phyloP scores from a whole-genome alignment of 371 early-diverging fungal species.

The Amoeboaphelidium protococcarum region DNA sequence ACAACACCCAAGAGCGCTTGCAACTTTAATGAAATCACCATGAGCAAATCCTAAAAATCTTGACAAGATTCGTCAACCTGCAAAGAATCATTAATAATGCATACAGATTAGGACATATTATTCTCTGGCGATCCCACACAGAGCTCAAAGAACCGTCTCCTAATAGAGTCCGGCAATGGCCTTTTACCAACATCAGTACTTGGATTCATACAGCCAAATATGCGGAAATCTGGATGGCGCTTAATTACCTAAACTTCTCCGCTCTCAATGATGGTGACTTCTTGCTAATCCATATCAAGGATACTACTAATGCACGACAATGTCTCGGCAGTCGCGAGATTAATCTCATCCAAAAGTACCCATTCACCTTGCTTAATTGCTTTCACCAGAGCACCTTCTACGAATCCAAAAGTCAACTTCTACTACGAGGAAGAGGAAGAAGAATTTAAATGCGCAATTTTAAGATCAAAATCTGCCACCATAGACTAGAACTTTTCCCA shows the following conservation, averaged over 20 bases:
- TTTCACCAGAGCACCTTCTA: slow-evolving; percentile 75
- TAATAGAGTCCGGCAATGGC: slow-evolving; percentile 69
- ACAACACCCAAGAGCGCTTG: too few species aligned
- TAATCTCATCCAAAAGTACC: slow-evolving; percentile 98
- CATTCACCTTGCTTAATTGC: slow-evolving; percentile 82
- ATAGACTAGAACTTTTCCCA: slow-evolving; percentile 26
- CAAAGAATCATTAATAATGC: background rate
- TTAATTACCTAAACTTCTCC: slow-evolving; percentile 63
- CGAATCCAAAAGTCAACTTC: slow-evolving; percentile 68
- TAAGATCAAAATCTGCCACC: slow-evolving; percentile 32
- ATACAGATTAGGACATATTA: too few species aligned
- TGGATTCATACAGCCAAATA: slow-evolving; percentile 99
- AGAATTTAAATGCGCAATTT: slow-evolving; percentile 31
- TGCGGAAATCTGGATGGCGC: slow-evolving; percentile 80
- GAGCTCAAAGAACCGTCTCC: slow-evolving; percentile 77
- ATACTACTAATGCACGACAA: slow-evolving; percentile 70
- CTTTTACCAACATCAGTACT: slow-evolving; percentile 97
- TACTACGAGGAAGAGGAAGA: slow-evolving; percentile 11
- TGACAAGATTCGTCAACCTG: background rate
- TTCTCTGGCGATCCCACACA: slow-evolving; percentile 79
- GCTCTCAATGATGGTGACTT: slow-evolving; percentile 58
- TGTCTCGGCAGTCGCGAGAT: slow-evolving; percentile 84
- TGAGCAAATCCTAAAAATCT: background rate
- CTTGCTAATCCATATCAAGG: slow-evolving; percentile 51
- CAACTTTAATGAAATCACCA: too few species aligned